These are phyloP conservation scores for Gynandropsis gynandra DNA, from an alignment of 345 rosid species.

Conservation along the genomic window DNA sequence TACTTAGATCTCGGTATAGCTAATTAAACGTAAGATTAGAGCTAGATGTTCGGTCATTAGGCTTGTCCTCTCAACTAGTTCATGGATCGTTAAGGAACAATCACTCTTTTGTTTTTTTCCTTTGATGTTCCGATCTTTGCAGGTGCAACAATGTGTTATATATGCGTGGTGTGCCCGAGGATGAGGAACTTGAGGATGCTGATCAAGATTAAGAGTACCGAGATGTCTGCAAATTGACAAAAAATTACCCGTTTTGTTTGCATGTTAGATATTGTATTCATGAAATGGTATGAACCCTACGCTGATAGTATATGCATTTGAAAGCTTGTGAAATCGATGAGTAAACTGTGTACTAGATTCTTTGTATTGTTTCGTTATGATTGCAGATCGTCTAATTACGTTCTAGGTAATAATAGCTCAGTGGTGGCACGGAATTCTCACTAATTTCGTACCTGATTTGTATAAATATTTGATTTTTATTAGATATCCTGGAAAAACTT, in stretches of 20 bases:
- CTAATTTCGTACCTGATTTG: too few relatives aligned
- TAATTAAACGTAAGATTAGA: constrained; percentile 3
- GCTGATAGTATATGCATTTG: background rate
- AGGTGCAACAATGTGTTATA: constrained; percentile 93
- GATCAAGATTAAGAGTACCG: constrained; percentile 37
- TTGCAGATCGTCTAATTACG: too few relatives aligned
- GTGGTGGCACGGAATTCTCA: too few relatives aligned
- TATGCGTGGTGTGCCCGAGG: constrained; percentile 90
- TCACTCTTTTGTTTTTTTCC: background rate
- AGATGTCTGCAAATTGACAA: too few relatives aligned
- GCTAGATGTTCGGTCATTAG: too few relatives aligned
- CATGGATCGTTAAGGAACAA: background rate
- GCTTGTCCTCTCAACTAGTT: background rate
- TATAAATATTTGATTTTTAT: too few relatives aligned
- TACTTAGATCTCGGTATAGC: background rate
- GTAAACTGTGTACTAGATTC: too few relatives aligned
- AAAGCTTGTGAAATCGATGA: too few relatives aligned
- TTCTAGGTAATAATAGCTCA: too few relatives aligned
- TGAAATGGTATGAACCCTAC: too few relatives aligned
- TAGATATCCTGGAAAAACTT: too few relatives aligned
- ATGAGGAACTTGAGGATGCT: constrained; percentile 82
- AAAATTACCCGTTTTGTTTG: background rate
- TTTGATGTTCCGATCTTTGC: constrained; percentile 1
- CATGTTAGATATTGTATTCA: constrained; percentile 7
- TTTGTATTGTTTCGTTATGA: too few relatives aligned